phyloP scores from a whole-genome alignment of 2,329 filamentous ascomycete genomes.

The Cladosporium cucumerinum region DNA sequence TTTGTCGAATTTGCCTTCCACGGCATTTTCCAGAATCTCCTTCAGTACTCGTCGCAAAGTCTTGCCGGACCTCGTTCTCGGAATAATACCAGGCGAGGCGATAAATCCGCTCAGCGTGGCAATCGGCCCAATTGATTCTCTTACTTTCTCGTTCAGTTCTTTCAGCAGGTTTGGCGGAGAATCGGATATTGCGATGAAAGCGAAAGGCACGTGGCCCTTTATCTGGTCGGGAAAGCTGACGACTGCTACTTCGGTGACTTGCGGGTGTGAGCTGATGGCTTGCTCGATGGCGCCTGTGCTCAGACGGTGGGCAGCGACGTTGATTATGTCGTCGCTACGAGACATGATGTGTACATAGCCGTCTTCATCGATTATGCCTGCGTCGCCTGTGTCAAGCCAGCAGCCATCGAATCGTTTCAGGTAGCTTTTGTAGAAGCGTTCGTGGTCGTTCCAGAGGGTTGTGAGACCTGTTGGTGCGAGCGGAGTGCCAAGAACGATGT shows the following conservation, averaged over 20 bases:
- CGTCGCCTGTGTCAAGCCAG: slow-evolving; percentile 90
- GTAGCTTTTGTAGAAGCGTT: slow-evolving; percentile 81
- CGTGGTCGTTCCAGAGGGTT: slow-evolving; percentile 80
- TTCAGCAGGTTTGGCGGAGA: slow-evolving; percentile 49
- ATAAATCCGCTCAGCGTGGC: slow-evolving; percentile 82
- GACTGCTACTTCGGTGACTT: slow-evolving; percentile 79
- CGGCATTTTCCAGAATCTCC: slow-evolving; percentile 79
- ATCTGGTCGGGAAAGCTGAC: slow-evolving; percentile 80
- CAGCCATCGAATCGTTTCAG: slow-evolving; percentile 74
- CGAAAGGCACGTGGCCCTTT: slow-evolving; percentile 90
- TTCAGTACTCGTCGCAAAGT: slow-evolving; percentile 77
- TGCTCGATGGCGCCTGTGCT: slow-evolving; percentile 89
- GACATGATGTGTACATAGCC: slow-evolving; percentile 63
- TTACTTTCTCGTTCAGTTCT: slow-evolving; percentile 70
- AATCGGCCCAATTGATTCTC: slow-evolving; percentile 81
- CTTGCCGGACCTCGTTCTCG: slow-evolving; percentile 89
- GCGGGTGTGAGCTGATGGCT: slow-evolving; percentile 76
- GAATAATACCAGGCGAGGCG: slow-evolving; percentile 80
- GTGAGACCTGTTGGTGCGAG: slow-evolving; percentile 83
- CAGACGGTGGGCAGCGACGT: slow-evolving; percentile 89
- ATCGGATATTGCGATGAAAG: slow-evolving; percentile 68
- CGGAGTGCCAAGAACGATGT: slow-evolving; percentile 81
- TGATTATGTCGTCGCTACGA: slow-evolving; percentile 80
- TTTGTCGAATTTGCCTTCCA: slow-evolving; percentile 68
- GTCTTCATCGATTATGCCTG: slow-evolving; percentile 77